Conservation (phyloP, 2,329 filamentous ascomycete genomes). For the Exophiala bonariae region DNA sequence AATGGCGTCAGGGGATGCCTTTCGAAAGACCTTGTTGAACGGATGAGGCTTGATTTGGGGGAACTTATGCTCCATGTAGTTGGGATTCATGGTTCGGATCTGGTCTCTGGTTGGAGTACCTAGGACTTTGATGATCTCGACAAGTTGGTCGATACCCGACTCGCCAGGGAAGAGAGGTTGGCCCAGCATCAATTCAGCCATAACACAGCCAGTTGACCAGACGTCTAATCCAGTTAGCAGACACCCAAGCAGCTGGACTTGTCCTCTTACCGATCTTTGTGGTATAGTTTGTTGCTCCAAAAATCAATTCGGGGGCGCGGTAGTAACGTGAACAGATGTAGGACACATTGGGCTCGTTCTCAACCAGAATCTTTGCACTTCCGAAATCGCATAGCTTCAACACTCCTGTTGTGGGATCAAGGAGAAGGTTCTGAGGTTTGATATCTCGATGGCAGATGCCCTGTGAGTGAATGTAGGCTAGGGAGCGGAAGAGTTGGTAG, state of each 20-base stretch:
- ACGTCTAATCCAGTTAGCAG: conserved; percentile 66
- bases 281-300: conserved; percentile 98
- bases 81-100: conserved; percentile 99
- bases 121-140: conserved; percentile 98
- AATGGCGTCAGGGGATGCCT: conserved; percentile 88
- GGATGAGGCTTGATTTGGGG: conserved; percentile 99
- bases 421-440: conserved; percentile 95
- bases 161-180: conserved; percentile 97
- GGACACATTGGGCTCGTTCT: conserved; percentile 98
- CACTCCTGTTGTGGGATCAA: conserved; percentile 87
- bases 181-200: conserved; percentile 98
- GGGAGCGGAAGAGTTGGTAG: conserved; percentile 96
- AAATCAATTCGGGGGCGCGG: conserved; percentile 95
- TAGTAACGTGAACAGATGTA: conserved; percentile 99
- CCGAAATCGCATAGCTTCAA: conserved; percentile 99
- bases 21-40: conserved; percentile 98
- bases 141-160: conserved; percentile 96
- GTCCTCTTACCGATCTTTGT: conserved; percentile 88
- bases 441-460: conserved; percentile 99
- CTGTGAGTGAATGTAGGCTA: conserved; percentile 98
- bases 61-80: conserved; percentile 99
- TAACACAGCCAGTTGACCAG: conserved; percentile 98
- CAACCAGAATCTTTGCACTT: conserved; percentile 96
- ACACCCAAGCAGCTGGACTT: neutral
- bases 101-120: conserved; percentile 96